Base-by-base conservation (phyloP, 768 basidiomycete genomes). In the Leccinum obscurum region DNA sequence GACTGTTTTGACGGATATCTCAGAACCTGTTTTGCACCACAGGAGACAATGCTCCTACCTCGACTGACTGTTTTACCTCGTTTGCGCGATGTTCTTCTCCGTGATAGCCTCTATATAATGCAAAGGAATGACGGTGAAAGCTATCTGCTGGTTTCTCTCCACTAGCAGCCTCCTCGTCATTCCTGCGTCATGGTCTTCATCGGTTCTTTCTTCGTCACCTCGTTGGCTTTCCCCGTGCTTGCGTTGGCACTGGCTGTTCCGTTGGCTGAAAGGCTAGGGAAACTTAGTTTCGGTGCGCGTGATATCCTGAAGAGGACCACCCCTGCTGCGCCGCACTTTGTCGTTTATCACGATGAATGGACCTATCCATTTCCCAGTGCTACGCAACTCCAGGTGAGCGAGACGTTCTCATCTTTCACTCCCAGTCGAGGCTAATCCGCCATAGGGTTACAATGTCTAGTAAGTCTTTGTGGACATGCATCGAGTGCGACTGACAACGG, bases 291-390 rank as follows among this genome's bases (percentile, higher is more conserved):
- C 1, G 49, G 28, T 3, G 70, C 69, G 24, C 63, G 64, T 34
- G 66, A 61, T 4, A 15, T 70, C 6, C 20, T 68, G 37, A 64
- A 58, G 60, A 56, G 51, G 51, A 32, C 67, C 0, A 35, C 51
- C 8, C 77, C 80, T 0, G 75, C 78, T 32, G 76, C 83, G 4
- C 86, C 85, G 24, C 79, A 82, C 61, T 88, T 76, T 22, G 50
- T 77, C 3, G 66, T 71, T 14, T 80, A 80, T 60, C 68, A 73
- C 52, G 79, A 80, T 55, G 63, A 68, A 24, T 84, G 71, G 59
- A 77, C 80, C 11, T 69, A 70, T 48, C 79, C 81, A 2, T 66
- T 68, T 20, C 85, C 86, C 2, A 66, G 73, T 6, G 70, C 75
- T 22, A 71, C 83, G 26, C 64, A 74, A 2, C 70, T 87, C 58